These are phyloP conservation scores for Xylaria sp. DNA, from an alignment of 2,329 filamentous ascomycete genomes.

Conservation along the genomic window DNA sequence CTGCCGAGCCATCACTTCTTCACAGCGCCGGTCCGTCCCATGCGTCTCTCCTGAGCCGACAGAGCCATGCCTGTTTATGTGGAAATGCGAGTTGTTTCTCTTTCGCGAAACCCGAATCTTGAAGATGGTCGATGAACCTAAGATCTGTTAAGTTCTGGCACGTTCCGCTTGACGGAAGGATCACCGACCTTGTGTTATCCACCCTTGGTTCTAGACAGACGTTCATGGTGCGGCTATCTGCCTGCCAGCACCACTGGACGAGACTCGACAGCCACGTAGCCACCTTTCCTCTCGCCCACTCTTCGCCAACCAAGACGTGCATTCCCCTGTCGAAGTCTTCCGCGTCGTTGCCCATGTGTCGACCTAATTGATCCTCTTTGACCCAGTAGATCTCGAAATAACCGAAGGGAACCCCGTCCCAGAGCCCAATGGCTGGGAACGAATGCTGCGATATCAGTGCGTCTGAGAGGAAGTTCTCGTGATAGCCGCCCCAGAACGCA, in stretches of 20 bases:
- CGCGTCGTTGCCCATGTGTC: slow-evolving; percentile 71
- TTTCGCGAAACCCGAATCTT: slow-evolving; percentile 82
- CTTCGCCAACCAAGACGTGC: slow-evolving; percentile 89
- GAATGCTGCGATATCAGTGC: slow-evolving; percentile 76
- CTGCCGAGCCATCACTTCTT: slow-evolving; percentile 7
- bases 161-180: neutral
- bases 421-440: slow-evolving; percentile 91
- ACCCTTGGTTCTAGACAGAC: slow-evolving; percentile 90
- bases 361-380: slow-evolving; percentile 85
- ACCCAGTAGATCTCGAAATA: slow-evolving; percentile 99
- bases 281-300: slow-evolving; percentile 88
- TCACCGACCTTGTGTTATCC: slow-evolving; percentile 84
- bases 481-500: slow-evolving; percentile 81
- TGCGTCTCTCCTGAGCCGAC: slow-evolving; percentile 80
- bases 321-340: slow-evolving; percentile 88
- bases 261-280: slow-evolving; percentile 84
- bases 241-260: slow-evolving; percentile 85
- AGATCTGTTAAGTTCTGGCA: slow-evolving; percentile 20
- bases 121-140: slow-evolving; percentile 77
- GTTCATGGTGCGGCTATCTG: slow-evolving; percentile 82
- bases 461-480: slow-evolving; percentile 73
- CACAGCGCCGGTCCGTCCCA: slow-evolving; percentile 76
- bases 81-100: slow-evolving; percentile 88
- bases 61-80: slow-evolving; percentile 91
- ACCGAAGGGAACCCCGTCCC: slow-evolving; percentile 94